These are phyloP conservation scores for Venturiaceae sp. DNA, from an alignment of 2,329 filamentous ascomycete species.

Conservation along the genomic window DNA sequence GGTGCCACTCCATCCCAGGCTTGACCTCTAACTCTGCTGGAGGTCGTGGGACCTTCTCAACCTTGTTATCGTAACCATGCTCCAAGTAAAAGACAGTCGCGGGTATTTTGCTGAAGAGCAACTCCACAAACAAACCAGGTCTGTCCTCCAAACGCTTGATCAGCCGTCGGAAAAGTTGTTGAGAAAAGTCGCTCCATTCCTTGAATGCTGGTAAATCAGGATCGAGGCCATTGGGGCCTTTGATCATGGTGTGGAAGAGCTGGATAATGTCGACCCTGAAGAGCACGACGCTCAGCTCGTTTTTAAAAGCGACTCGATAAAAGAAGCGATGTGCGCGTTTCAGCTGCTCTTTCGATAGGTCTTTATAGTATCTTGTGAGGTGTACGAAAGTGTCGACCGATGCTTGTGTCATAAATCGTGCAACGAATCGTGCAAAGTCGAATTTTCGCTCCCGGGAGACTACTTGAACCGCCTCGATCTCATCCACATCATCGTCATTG, in stretches of 20 bases:
- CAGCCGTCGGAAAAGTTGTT: conserved; percentile 73
- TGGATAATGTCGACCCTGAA: conserved; percentile 87
- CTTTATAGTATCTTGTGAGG: conserved; percentile 70
- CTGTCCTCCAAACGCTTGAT: conserved; percentile 78
- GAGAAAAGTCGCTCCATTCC: conserved; percentile 86
- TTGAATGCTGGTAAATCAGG: conserved; percentile 56
- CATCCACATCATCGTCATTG: conserved; percentile 48
- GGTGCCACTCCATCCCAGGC: conserved; percentile 50
- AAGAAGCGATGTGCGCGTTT: conserved; percentile 92
- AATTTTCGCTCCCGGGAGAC: conserved; percentile 81
- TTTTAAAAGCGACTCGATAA: conserved; percentile 89
- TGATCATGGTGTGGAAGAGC: conserved; percentile 83
- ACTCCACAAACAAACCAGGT: conserved; percentile 77
- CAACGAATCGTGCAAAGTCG: conserved; percentile 76
- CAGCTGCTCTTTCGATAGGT: conserved; percentile 69
- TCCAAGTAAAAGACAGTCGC: conserved; percentile 80
- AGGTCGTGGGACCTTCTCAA: conserved; percentile 53
- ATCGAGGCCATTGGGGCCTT: conserved; percentile 71
- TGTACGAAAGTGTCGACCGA: conserved; percentile 83
- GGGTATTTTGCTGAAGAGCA: conserved; percentile 89
- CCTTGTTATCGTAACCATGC: conserved; percentile 78
- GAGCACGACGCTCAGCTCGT: conserved; percentile 79
- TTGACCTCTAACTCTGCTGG: conserved; percentile 80
- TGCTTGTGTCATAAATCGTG: conserved; percentile 71
- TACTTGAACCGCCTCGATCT: conserved; percentile 51